Percentiles rank a stretch among this genome's conserved stretches.
These are phyloP conservation scores for Blastobotrys muscicola DNA, from an alignment of 805 yeast species.

Conservation along the genomic window DNA sequence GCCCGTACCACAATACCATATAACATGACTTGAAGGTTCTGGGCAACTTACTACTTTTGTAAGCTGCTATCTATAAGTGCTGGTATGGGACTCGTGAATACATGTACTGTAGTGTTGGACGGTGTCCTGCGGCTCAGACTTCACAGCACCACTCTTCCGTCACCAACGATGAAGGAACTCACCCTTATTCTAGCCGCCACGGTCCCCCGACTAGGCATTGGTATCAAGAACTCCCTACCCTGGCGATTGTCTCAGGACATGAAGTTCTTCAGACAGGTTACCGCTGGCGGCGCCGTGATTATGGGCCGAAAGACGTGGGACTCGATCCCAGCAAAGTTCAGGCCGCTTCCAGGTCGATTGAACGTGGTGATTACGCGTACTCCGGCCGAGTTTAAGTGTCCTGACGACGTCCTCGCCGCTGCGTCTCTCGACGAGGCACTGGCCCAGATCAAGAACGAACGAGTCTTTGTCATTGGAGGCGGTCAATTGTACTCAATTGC, in stretches of 20 bases:
- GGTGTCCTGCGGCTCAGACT: too few relatives aligned
- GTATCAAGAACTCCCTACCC: conserved; percentile 70
- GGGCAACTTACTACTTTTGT: too few relatives aligned
- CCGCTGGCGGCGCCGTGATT: conserved; percentile 51
- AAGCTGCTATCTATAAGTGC: too few relatives aligned
- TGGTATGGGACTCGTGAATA: too few relatives aligned
- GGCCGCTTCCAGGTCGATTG: conserved; percentile 69
- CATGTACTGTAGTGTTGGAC: too few relatives aligned
- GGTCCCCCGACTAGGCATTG: conserved; percentile 74
- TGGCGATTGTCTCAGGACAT: conserved; percentile 83
- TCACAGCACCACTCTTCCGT: too few relatives aligned
- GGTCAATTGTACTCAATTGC: conserved; percentile 70
- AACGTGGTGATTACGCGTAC: conserved; percentile 67
- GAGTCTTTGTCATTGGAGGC: conserved; percentile 82
- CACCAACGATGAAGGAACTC: conserved; percentile 20
- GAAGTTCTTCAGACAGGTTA: conserved; percentile 71
- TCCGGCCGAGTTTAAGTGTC: conserved; percentile 11
- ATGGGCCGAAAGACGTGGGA: conserved; percentile 98
- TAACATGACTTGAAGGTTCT: too few relatives aligned
- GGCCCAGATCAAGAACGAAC: conserved; percentile 6
- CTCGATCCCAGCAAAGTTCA: conserved; percentile 72
- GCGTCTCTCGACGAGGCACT: conserved; percentile 39
- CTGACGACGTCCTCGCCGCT: conserved; percentile 27
- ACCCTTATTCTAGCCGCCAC: conserved; percentile 80
- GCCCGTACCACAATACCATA: too few relatives aligned